Evolutionary conservation across 208 protist genomes (phyloP).

Genomic region (Trypanosoma brucei): DNA sequence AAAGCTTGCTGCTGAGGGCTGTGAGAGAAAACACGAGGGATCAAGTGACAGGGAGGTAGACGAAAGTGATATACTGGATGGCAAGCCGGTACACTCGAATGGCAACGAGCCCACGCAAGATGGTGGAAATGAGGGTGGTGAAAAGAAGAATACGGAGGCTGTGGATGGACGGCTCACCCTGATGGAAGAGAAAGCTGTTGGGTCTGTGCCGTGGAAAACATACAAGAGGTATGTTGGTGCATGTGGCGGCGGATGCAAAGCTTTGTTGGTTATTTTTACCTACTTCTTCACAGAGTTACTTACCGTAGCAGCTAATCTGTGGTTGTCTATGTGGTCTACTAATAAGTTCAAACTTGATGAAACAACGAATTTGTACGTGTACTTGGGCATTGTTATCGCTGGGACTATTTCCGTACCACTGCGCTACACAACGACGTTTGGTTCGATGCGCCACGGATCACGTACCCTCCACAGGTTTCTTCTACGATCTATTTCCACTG

Average conservation of each 20-base stretch:
- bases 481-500: slow-evolving; percentile 29
- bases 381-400: slow-evolving; percentile 18
- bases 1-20: slow-evolving; percentile 36
- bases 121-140: not conserved
- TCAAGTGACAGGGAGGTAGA: not conserved
- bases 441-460: slow-evolving; percentile 19
- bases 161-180: slow-evolving; percentile 23
- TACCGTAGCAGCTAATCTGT: slow-evolving; percentile 19
- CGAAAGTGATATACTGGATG: slow-evolving; percentile 2
- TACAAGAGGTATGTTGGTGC: slow-evolving; percentile 41
- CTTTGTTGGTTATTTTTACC: slow-evolving; percentile 23
- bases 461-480: slow-evolving; percentile 27
- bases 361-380: slow-evolving; percentile 23
- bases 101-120: not conserved
- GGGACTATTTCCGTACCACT: slow-evolving; percentile 23
- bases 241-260: slow-evolving; percentile 27
- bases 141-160: not conserved
- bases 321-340: slow-evolving; percentile 46
- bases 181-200: slow-evolving; percentile 47
- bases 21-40: not conserved
- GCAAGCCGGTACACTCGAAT: not conserved
- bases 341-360: slow-evolving; percentile 9
- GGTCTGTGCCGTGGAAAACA: slow-evolving; percentile 27
- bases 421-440: slow-evolving; percentile 17
- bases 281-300: slow-evolving; percentile 32